phyloP scores from a whole-genome alignment of 371 early-diverging fungal species.

The Zychaea mexicana region DNA sequence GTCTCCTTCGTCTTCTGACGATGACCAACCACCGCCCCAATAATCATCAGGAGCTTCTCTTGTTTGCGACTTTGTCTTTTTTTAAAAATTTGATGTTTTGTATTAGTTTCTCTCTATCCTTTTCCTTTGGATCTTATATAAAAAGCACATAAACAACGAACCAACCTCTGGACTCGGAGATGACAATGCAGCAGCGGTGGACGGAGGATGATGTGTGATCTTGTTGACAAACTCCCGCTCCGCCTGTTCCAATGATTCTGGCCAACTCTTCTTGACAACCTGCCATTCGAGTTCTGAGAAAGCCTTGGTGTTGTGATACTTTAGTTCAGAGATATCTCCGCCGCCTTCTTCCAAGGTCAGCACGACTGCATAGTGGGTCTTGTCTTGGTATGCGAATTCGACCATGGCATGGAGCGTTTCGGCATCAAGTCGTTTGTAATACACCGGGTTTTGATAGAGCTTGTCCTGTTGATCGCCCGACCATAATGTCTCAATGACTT shows the following conservation, averaged over 20 bases:
- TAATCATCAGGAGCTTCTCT: constrained; percentile 40
- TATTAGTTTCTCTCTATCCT: too few species aligned
- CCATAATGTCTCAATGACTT: constrained; percentile 37
- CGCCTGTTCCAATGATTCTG: constrained; percentile 33
- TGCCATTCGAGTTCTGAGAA: constrained; percentile 41
- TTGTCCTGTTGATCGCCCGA: constrained; percentile 18
- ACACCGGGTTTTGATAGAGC: constrained; percentile 37
- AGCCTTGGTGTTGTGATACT: constrained; percentile 49
- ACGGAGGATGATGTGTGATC: constrained; percentile 25
- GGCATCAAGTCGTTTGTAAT: constrained; percentile 47
- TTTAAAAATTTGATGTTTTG: too few species aligned
- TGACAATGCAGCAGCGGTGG: constrained; percentile 9
- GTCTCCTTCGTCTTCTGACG: constrained; percentile 15
- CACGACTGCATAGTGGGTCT: constrained; percentile 36
- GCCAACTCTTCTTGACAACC: constrained; percentile 32
- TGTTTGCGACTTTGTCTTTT: not conserved
- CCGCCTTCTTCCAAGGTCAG: constrained; percentile 27
- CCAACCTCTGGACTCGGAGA: constrained; percentile 21
- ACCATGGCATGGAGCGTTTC: constrained; percentile 42
- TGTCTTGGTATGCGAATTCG: constrained; percentile 31
- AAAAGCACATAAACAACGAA: not conserved
- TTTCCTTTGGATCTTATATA: not conserved
- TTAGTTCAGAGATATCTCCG: constrained; percentile 41
- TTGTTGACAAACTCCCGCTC: constrained; percentile 39
- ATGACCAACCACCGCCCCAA: constrained; percentile 54